Base-by-base conservation (phyloP, 2,329 filamentous ascomycete species). In the Apiospora marii region DNA sequence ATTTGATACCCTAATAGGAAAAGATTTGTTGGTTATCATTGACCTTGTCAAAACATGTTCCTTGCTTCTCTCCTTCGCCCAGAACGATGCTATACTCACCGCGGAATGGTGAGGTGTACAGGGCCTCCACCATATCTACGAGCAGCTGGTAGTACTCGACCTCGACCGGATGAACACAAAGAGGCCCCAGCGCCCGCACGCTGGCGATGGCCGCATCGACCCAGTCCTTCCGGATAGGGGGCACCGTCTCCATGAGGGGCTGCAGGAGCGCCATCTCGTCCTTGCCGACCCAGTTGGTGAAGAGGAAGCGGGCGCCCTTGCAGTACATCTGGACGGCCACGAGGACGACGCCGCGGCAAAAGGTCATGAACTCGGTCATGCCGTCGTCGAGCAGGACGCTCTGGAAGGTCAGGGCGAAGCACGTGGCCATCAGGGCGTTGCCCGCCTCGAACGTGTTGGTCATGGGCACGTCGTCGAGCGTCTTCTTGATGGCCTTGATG, bases 291-390 rank as follows among this genome's bases (percentile, higher is more conserved):
- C 88, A 76, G 73, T 87, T 85, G 67, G 82, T 82, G 74, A 89
- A 90, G 69, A 90, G 81, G 71, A 88, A 84, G 27, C 83, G 83
- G 58, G 86, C 84, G 30, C 85, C 84, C 70, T 85, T 84, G 73
- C 82, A 81, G 79, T 84, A 84, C 85, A 91, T 88, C 76, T 90
- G 88, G 73, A 86, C 83, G 14, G 84, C 85, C 4, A 91, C 84
- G 67, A 90, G 84, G 73, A 88, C 79, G 74, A 91, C 87, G 22
- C 89, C 89, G 41, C 89, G 84, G 73, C 89, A 87, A 75, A 91
- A 90, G 0, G 87, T 89, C 86, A 91, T 88, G 79, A 86, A 91
- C 79, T 91, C 89, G n/a, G 83, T 81, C 80, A 91, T 82, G 51
- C 89, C 89, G 74, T 91, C 89, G 34, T 88, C 85, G 43, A 91